phyloP scores from a whole-genome alignment of 2,329 filamentous ascomycete species.

The Neopestalotiopsis sp. region DNA sequence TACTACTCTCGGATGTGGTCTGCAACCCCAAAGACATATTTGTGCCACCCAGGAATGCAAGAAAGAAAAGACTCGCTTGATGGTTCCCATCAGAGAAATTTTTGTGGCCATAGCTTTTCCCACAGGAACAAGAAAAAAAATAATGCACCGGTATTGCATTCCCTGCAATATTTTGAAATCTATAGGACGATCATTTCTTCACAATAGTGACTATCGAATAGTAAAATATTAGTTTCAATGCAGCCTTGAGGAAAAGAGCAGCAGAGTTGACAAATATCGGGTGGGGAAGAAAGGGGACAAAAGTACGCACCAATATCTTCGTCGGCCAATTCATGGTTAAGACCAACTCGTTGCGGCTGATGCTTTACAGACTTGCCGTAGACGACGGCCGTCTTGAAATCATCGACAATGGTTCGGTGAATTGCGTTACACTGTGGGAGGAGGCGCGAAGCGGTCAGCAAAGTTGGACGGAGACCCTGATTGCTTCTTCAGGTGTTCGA shows the following conservation, averaged over 20 bases:
- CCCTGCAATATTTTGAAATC: not conserved
- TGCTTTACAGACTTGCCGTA: slow-evolving; percentile 99
- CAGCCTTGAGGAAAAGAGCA: not conserved
- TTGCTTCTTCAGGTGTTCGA: slow-evolving; percentile 24
- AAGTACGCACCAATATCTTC: slow-evolving; percentile 87
- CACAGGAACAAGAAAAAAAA: not conserved
- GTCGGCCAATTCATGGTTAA: slow-evolving; percentile 89
- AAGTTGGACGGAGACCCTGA: slow-evolving; percentile 27
- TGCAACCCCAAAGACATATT: slow-evolving; percentile 29
- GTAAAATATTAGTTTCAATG: slow-evolving; percentile 16
- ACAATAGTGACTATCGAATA: slow-evolving; percentile 64
- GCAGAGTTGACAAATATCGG: slow-evolving; percentile 31
- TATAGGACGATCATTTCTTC: slow-evolving; percentile 60
- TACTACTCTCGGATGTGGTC: slow-evolving; percentile 28
- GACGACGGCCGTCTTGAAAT: slow-evolving; percentile 94
- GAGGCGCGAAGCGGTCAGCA: slow-evolving; percentile 47
- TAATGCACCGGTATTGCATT: not conserved
- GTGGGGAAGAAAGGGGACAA: slow-evolving; percentile 21
- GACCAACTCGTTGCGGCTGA: slow-evolving; percentile 93
- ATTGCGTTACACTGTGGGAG: slow-evolving; percentile 85
- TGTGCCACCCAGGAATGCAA: slow-evolving; percentile 20
- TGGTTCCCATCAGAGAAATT: not conserved
- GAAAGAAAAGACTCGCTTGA: slow-evolving; percentile 3
- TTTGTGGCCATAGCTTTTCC: not conserved
- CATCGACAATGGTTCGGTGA: slow-evolving; percentile 92